phyloP scores from a whole-genome alignment of 352 stramenopile genomes.

The Pelagophyceae sp. region DNA sequence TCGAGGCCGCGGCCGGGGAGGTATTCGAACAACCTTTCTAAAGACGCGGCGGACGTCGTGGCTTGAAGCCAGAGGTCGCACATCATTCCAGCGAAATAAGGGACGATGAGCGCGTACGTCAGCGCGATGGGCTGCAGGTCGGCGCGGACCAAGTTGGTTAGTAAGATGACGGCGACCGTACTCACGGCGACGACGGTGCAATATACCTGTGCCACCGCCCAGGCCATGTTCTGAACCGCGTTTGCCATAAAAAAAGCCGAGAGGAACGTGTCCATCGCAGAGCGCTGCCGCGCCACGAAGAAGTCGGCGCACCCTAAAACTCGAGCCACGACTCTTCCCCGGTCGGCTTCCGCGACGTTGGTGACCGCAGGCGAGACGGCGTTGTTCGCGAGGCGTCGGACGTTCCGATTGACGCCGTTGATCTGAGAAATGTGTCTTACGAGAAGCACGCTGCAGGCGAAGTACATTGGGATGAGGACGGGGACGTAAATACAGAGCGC shows the following conservation, averaged over 20 bases:
- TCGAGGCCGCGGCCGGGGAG: neutral
- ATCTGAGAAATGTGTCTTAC: too few relatives aligned
- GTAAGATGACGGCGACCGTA: too few relatives aligned
- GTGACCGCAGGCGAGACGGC: neutral
- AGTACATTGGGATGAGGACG: too few relatives aligned
- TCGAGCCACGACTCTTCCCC: neutral
- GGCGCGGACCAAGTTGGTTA: too few relatives aligned
- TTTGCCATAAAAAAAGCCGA: too few relatives aligned
- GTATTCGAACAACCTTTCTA: slow-evolving; percentile 49
- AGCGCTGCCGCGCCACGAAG: too few relatives aligned
- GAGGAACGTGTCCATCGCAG: too few relatives aligned
- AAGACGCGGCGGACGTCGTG: slow-evolving; percentile 47
- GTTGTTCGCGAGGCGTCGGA: neutral
- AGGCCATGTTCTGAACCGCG: neutral
- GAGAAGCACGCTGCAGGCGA: too few relatives aligned
- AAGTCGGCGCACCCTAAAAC: neutral
- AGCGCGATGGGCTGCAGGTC: neutral
- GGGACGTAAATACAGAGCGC: too few relatives aligned
- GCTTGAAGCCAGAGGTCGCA: neutral
- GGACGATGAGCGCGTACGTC: neutral
- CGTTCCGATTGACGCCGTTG: neutral
- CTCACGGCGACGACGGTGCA: neutral
- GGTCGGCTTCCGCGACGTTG: neutral
- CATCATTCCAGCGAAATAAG: slow-evolving; percentile 13
- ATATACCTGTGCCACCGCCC: neutral